Evolutionary conservation across 2,329 filamentous ascomycete genomes (phyloP).

Genomic region (Paracoccidioides lutzii): DNA sequence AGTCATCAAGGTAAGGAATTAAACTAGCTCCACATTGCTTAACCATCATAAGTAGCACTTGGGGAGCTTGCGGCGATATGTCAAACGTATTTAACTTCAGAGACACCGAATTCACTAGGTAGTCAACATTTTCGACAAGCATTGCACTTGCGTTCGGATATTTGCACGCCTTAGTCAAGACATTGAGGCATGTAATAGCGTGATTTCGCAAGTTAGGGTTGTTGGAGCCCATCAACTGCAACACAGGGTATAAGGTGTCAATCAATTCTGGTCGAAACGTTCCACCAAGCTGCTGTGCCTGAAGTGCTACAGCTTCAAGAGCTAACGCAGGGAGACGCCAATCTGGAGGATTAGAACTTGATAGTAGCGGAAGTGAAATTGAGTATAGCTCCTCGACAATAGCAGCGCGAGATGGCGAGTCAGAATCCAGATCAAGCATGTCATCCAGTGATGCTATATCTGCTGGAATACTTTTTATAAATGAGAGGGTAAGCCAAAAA

Average conservation of each 20-base stretch:
- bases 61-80: constrained; percentile 78
- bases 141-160: constrained; percentile 64
- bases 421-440: constrained; percentile 45
- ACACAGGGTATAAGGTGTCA: constrained; percentile 80
- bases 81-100: constrained; percentile 84
- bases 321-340: constrained; percentile 68
- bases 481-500: constrained; percentile 67
- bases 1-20: constrained; percentile 80
- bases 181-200: constrained; percentile 70
- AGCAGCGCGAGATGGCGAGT: constrained; percentile 13
- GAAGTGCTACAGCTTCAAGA: constrained; percentile 65
- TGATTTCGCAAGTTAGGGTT: constrained; percentile 59
- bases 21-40: constrained; percentile 67
- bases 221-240: constrained; percentile 69
- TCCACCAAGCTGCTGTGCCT: constrained; percentile 52
- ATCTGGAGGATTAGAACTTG: constrained; percentile 36
- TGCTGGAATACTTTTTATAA: constrained; percentile 48
- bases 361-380: constrained; percentile 25
- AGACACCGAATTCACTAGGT: constrained; percentile 86
- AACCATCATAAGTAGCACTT: constrained; percentile 91
- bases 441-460: constrained; percentile 47
- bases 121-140: constrained; percentile 85
- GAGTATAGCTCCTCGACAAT: constrained; percentile 36
- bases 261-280: constrained; percentile 76
- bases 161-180: constrained; percentile 59